phyloP scores from a whole-genome alignment of 345 rosid species.

The Linum tenue region DNA sequence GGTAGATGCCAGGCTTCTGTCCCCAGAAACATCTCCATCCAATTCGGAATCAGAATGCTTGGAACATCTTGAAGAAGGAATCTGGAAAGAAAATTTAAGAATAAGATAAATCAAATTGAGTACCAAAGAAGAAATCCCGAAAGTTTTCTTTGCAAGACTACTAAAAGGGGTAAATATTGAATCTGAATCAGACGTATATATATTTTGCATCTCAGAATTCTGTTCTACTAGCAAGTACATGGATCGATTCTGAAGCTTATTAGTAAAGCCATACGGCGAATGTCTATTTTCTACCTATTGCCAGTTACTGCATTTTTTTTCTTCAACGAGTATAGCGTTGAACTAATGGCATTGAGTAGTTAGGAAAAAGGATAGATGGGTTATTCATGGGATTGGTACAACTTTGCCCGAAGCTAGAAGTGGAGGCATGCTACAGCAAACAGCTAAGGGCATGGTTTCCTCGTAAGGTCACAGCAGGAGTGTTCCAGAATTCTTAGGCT shows the following conservation, averaged over 20 bases:
- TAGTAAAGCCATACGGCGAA: background rate
- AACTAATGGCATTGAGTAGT: background rate
- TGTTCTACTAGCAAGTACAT: background rate
- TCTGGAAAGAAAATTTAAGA: constrained; percentile 21
- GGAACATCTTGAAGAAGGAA: constrained; percentile 28
- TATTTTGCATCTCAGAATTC: background rate
- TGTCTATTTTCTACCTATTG: background rate
- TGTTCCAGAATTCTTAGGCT: no score
- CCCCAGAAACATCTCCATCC: constrained; percentile 24
- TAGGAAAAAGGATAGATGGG: background rate
- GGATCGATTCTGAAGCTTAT: background rate
- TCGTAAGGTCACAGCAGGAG: background rate
- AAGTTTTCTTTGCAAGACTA: background rate
- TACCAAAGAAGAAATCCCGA: background rate
- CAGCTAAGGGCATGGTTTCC: background rate
- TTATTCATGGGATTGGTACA: background rate
- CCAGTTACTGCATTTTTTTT: background rate
- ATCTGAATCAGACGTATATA: background rate
- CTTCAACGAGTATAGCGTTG: background rate
- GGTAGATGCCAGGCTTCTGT: constrained; percentile 30
- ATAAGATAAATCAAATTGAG: no score
- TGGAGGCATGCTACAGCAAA: background rate
- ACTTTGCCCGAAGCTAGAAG: background rate
- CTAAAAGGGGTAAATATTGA: background rate
- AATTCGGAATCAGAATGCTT: constrained; percentile 38